Base-by-base conservation (phyloP, 2,329 filamentous ascomycete species). In the Fusarium sp. region DNA sequence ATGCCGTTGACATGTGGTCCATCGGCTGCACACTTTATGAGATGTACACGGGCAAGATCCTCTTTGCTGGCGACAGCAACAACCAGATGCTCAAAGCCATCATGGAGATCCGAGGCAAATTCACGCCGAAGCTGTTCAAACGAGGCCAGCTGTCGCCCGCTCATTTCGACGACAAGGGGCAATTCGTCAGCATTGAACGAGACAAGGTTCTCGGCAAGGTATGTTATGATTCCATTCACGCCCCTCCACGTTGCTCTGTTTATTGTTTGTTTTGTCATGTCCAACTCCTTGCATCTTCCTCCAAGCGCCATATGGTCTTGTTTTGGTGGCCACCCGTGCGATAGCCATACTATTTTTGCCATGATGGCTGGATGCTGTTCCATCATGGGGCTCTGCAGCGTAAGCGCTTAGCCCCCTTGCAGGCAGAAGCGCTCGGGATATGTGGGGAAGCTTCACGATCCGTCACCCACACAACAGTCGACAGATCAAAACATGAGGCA, bases 71-170 rank as follows among this genome's bases (percentile, higher is more conserved):
- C 61, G 88, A 92, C 68, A 96, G 93, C 81, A 99, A 99, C 83
- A 99, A 99, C 76, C 94, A 97, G 81, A 99, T 99, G 96, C 87
- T 99, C 62, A 92, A 93, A 67, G 90, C 92, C 20, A 97, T 99
- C 73, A 97, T 97, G 90, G 95, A 99, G 77, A 94, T 95, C 73
- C 90, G 96, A 47, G 96, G 96, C 74, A 96, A 94, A 79, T 90
- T 97, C 67, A 94, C 93, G 30, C 89, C 92, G 46, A 97, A 97
- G 79, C 84, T 97, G 65, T 90, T 97, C 74, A 93, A 93, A 73
- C 91, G 92, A 52, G 93, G 94, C 4, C 86, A 93, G 68, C 85
- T 96, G 63, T 88, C 90, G 15, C 85, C 86, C 41, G 83, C 90
- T 75, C 92, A 97, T 79, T 97, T 97, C 78, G 92, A 97, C 76